phyloP scores from a whole-genome alignment of 2,329 filamentous ascomycete species.

The Trichoderma asperellum region DNA sequence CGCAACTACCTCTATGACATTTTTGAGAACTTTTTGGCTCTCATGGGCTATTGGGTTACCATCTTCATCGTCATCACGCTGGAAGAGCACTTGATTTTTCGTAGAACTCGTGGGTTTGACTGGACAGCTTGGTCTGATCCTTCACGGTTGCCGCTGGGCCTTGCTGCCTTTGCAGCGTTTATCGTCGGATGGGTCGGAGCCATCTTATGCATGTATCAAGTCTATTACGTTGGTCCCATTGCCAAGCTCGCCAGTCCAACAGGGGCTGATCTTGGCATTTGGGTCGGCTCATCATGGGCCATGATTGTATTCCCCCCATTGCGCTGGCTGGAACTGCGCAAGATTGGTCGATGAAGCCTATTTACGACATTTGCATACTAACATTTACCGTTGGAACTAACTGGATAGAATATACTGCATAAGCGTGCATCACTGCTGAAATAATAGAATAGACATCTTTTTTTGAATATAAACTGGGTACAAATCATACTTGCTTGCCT shows the following conservation, averaged over 20 bases:
- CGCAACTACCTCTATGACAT: slow-evolving; percentile 58
- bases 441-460: not conserved
- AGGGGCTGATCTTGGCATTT: slow-evolving; percentile 53
- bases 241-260: slow-evolving; percentile 53
- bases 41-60: slow-evolving; percentile 61
- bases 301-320: slow-evolving; percentile 49
- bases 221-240: slow-evolving; percentile 62
- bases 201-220: slow-evolving; percentile 61
- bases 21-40: slow-evolving; percentile 56
- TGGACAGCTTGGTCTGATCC: slow-evolving; percentile 53
- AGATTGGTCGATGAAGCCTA: slow-evolving; percentile 33
- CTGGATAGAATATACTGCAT: not conserved
- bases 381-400: not conserved
- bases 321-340: slow-evolving; percentile 38
- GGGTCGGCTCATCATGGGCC: slow-evolving; percentile 67
- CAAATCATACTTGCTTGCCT: not conserved
- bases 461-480: not conserved
- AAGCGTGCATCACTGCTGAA: not conserved
- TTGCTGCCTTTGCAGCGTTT: slow-evolving; percentile 51
- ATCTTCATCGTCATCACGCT: slow-evolving; percentile 55
- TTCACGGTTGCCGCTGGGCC: slow-evolving; percentile 48
- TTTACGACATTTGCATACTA: not conserved
- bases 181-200: slow-evolving; percentile 54
- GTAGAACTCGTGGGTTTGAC: slow-evolving; percentile 47
- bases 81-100: slow-evolving; percentile 51